Evolutionary conservation across 1,139 yeast genomes (phyloP).

Genomic region (Eremothecium cymbalariae): DNA sequence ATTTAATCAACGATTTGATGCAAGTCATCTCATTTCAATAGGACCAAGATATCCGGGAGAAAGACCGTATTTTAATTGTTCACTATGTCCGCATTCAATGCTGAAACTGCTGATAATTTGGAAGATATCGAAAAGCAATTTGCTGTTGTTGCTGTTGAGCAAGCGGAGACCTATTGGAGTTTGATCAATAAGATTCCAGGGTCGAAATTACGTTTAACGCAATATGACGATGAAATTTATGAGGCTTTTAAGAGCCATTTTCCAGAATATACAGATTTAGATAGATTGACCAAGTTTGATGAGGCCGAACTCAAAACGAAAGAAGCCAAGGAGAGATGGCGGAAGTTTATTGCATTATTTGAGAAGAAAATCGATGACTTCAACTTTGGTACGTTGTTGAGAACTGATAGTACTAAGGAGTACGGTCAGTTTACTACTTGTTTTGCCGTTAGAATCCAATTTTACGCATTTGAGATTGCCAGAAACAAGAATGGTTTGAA

Average conservation of each 20-base stretch:
- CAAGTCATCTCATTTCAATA: too few relatives aligned
- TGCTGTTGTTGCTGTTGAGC: slow-evolving; percentile 95
- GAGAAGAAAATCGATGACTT: slow-evolving; percentile 74
- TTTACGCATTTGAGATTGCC: slow-evolving; percentile 88
- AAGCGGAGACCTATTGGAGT: slow-evolving; percentile 91
- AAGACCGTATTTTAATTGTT: too few relatives aligned
- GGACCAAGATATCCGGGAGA: too few relatives aligned
- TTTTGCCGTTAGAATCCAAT: slow-evolving; percentile 87
- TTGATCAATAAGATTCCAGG: slow-evolving; percentile 69
- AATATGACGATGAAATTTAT: slow-evolving; percentile 75
- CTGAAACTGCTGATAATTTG: slow-evolving; percentile 52
- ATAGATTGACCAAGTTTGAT: slow-evolving; percentile 46
- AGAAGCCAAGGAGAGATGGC: slow-evolving; percentile 83
- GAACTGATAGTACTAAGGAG: slow-evolving; percentile 61
- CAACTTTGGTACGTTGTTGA: slow-evolving; percentile 89
- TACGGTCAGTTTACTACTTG: slow-evolving; percentile 80
- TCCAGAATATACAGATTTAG: slow-evolving; percentile 70
- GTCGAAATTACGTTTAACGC: slow-evolving; percentile 66
- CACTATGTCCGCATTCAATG: slow-evolving; percentile 36
- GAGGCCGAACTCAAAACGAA: slow-evolving; percentile 81
- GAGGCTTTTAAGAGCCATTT: slow-evolving; percentile 59
- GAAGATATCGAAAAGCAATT: slow-evolving; percentile 87
- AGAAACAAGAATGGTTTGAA: slow-evolving; percentile 87
- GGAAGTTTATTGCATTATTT: slow-evolving; percentile 74
- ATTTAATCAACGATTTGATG: too few relatives aligned